phyloP scores from a whole-genome alignment of 2,329 filamentous ascomycete species.

The Fusarium papillatum region DNA sequence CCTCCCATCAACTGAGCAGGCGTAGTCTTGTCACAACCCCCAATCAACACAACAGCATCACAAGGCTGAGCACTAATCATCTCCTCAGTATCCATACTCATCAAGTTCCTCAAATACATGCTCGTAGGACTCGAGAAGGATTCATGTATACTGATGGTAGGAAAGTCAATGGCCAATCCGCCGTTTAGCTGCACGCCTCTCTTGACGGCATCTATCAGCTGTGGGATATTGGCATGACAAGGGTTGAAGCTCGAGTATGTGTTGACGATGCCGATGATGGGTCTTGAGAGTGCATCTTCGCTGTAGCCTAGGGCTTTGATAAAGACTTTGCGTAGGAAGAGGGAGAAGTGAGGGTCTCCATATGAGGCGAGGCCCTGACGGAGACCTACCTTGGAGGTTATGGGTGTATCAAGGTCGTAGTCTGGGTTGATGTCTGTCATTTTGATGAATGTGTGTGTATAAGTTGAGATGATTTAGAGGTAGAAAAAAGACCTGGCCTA shows the following conservation, averaged over 20 bases:
- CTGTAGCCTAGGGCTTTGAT: conserved; percentile 83
- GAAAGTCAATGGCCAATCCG: conserved; percentile 79
- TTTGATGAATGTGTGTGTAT: background rate
- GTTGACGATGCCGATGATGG: conserved; percentile 82
- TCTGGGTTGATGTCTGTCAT: conserved; percentile 58
- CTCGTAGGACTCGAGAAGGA: conserved; percentile 78
- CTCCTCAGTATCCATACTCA: conserved; percentile 86
- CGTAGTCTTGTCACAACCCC: conserved; percentile 82
- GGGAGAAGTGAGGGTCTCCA: conserved; percentile 80
- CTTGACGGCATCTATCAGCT: conserved; percentile 79
- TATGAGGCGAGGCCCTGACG: conserved; percentile 77
- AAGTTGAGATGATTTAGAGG: background rate
- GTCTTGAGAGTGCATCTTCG: conserved; percentile 77
- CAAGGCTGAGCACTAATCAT: conserved; percentile 81
- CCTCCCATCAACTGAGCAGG: conserved; percentile 83
- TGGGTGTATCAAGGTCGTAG: conserved; percentile 70
- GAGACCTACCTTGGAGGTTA: conserved; percentile 66
- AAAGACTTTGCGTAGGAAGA: conserved; percentile 82
- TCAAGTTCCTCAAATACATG: conserved; percentile 81
- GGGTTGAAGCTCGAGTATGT: conserved; percentile 82
- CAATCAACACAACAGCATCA: conserved; percentile 77
- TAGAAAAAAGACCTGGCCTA: conserved; percentile 19
- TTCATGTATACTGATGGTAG: conserved; percentile 80
- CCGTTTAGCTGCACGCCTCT: conserved; percentile 77
- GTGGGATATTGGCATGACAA: conserved; percentile 79